Conservation (phyloP, 768 basidiomycete genomes). For the Phaeotremella fagi region DNA sequence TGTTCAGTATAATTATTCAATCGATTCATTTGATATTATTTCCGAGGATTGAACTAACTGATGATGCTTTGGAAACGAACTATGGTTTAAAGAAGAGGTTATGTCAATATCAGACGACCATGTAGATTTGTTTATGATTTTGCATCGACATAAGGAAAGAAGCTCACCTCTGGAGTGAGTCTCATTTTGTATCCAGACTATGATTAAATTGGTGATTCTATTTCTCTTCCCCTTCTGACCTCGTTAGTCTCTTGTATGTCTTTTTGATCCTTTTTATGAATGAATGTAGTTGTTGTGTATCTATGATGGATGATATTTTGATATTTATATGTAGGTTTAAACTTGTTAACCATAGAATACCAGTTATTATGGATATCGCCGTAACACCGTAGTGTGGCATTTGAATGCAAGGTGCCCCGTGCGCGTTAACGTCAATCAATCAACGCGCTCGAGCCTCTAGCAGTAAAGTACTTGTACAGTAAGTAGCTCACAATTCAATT, state of each 20-base stretch:
- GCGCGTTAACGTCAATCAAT: not conserved
- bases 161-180: constrained; percentile 47
- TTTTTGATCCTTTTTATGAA: too few relatives aligned
- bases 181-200: constrained; percentile 42
- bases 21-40: not conserved
- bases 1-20: constrained; percentile 14
- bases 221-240: too few relatives aligned
- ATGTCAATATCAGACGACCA: not conserved
- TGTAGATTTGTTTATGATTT: too few relatives aligned
- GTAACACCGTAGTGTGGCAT: constrained; percentile 1
- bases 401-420: not conserved
- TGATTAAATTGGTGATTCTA: too few relatives aligned
- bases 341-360: too few relatives aligned
- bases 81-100: not conserved
- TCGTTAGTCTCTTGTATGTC: too few relatives aligned
- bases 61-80: constrained; percentile 39
- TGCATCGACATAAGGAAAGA: too few relatives aligned
- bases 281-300: too few relatives aligned
- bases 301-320: too few relatives aligned
- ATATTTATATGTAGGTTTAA: too few relatives aligned
- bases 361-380: constrained; percentile 8
- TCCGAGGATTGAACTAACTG: constrained; percentile 23
- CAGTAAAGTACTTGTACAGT: too few relatives aligned
- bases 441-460: constrained; percentile 2
- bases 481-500: not conserved